Evolutionary conservation across 164 flowering plant genomes (phyloP), one percentile per base, ranked within the genome.

Genomic region (Liquidambar formosana): DNA sequence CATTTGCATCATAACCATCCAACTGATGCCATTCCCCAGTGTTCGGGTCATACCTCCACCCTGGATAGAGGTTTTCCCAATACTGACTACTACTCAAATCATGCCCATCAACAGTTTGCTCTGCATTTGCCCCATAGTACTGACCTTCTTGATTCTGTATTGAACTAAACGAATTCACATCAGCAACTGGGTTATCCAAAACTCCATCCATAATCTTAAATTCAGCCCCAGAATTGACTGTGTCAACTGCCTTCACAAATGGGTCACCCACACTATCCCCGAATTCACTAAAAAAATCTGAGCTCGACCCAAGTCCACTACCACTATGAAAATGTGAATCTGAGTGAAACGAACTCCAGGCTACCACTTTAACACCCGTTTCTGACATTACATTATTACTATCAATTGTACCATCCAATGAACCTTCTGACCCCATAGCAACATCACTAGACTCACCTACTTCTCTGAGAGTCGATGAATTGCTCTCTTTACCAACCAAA

Each of bases 11-110:
- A 44, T 44, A 48, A 46, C 47, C 52, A 9, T 66, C 71, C 4
- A 66, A 63, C 53, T 66, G 71, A 23, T 72, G 62, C 71, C 75
- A 72, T 27, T 59, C 52, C 23, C 75, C 71, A 12, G 70, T 72
- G 25, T n/a, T 65, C 15, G 61, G 66, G 43, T 72, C 71, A 38
- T 47, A 72, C 12, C 61, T 66, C 71, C 75, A 72, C 23, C 75
- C 75, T 6, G 71, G 75, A 67, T 72, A 72, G 3, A 60, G 44
- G 47, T 63, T 61, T 66, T 72, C 66, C 67, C 68, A 64, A 46
- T 22, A 38, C 49, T 72, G 71, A 54, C 52, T 66, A 57, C 64
- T 49, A 58, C 38, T 38, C 46, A 38, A 16, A 53, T 66, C 65
- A 63, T 59, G 66, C 21, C 61, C 70, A 22, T 66, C 58, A 14